Evolutionary conservation across 2,329 filamentous ascomycete species (phyloP).

Genomic region (Botrytis cinerea): DNA sequence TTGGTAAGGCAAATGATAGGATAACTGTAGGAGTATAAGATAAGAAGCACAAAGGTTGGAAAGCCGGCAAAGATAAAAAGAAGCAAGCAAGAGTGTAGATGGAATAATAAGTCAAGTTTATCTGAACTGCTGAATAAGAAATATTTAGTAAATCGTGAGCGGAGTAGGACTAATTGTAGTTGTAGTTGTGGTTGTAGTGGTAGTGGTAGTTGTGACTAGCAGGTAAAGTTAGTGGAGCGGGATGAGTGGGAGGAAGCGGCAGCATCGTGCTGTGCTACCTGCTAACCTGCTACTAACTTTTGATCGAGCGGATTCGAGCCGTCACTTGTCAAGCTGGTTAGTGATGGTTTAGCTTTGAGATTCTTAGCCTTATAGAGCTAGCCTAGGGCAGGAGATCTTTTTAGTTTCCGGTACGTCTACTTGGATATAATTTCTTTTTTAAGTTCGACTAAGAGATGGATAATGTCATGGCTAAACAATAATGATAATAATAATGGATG

Average conservation of each 20-base stretch:
- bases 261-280: constrained; percentile 15
- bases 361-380: constrained; percentile 12
- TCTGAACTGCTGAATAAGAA: neutral
- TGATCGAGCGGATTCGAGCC: constrained; percentile 17
- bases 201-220: neutral
- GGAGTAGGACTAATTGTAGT: neutral
- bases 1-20: constrained; percentile 22
- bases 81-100: neutral
- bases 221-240: constrained; percentile 10
- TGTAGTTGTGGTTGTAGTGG: neutral
- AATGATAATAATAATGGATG: neutral
- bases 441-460: constrained; percentile 12
- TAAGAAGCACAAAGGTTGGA: constrained; percentile 1
- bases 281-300: neutral
- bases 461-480: neutral
- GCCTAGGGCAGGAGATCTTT: neutral
- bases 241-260: constrained; percentile 11
- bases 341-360: neutral
- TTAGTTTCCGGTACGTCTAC: constrained; percentile 4
- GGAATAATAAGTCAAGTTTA: neutral
- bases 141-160: neutral
- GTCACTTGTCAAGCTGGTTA: constrained; percentile 1
- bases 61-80: neutral
- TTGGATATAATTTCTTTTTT: constrained; percentile 2
- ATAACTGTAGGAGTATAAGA: neutral